Evolutionary conservation across 768 basidiomycete species (phyloP), one percentile per base, ranked within the genome.

Genomic region (Suillus clintonianus): DNA sequence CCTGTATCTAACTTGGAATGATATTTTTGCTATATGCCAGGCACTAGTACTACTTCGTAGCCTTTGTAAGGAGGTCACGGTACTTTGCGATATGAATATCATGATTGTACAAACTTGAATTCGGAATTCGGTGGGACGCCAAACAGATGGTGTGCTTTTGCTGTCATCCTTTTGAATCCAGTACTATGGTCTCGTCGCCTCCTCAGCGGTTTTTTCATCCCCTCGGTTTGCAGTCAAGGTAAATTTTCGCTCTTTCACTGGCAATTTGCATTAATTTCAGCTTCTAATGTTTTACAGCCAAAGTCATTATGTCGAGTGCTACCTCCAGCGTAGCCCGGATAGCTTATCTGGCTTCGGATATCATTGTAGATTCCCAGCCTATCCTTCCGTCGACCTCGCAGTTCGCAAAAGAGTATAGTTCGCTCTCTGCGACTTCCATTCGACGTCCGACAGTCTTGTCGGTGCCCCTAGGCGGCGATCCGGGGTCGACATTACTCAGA

Each of bases 281-380:
- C 32, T 59, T 14, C 15, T 30, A 19, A 50, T 50, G 15, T 4
- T 9, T 50, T 41, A 13, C 37, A 39, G 58, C 32, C 15, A 27
- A 51, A 51, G 50, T 19, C 56, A 60, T 56, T 27, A 76, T 76
- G 74, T 65, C 80, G 1, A 67, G 60, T 9, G 64, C 78, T 0
- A 61, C 77, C 53, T 61, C 70, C 14, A 69, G 83, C 6, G 88
- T 90, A 61, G 84, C 89, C 45, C 87, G 91, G 39, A 82, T 93
- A 64, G 89, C 88, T n/a, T 88, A 83, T 73, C 76, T 91, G 36
- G 81, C 87, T 34, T 90, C 92, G 9, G 90, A 91, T 68, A 76
- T 84, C 53, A 68, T 92, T 17, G 76, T 94, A 48, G 83, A 90
- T 67, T 82, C 85, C 3, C 83, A 82, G 48, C 81, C 85, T 4